These are phyloP conservation scores for Boletus vermiculosoides DNA, from an alignment of 768 basidiomycete genomes.

Conservation along the genomic window DNA sequence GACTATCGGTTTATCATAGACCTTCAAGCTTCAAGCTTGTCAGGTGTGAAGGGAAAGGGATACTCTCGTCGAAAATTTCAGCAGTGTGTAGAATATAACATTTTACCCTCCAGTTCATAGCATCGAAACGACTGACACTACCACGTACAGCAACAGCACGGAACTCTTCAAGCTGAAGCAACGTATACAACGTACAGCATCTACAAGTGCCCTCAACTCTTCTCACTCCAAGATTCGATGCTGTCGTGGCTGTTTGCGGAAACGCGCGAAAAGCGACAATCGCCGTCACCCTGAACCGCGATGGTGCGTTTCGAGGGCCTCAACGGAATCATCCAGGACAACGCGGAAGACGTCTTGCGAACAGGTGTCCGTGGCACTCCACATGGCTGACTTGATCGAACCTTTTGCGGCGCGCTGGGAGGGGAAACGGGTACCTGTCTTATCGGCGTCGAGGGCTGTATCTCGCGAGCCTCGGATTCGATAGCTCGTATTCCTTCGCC, in stretches of 20 bases:
- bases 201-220: neutral
- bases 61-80: neutral
- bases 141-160: conserved; percentile 16
- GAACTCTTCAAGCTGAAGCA: conserved; percentile 5
- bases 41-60: neutral
- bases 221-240: conserved; percentile 40
- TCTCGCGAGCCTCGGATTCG: neutral
- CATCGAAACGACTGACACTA: neutral
- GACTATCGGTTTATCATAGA: neutral
- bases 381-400: conserved; percentile 17
- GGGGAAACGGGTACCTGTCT: conserved; percentile 18
- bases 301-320: conserved; percentile 10
- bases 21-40: neutral
- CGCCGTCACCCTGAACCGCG: conserved; percentile 3
- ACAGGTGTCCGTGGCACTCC: conserved; percentile 7
- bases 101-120: neutral
- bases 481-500: neutral
- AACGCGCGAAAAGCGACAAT: conserved; percentile 6
- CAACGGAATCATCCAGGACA: conserved; percentile 30
- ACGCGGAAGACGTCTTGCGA: conserved; percentile 21
- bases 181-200: neutral
- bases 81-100: neutral
- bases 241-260: conserved; percentile 28
- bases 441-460: conserved; percentile 21
- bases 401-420: conserved; percentile 29